Percentiles rank a stretch among this genome's conserved stretches.
These are phyloP conservation scores for Phialophora tarda DNA, from an alignment of 2,329 filamentous ascomycete species.

Conservation along the genomic window DNA sequence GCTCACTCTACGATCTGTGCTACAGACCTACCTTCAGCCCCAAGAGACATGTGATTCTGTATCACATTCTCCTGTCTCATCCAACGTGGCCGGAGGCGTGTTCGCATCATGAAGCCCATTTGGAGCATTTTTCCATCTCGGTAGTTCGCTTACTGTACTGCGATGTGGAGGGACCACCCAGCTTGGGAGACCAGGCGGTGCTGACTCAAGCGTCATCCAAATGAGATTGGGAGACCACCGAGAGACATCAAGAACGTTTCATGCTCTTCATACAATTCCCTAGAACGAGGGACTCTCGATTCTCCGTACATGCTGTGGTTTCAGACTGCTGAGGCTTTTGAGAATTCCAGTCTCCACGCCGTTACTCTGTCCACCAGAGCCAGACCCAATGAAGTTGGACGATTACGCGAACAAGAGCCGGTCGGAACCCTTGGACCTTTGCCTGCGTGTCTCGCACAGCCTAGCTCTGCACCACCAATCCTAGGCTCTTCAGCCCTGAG, in stretches of 20 bases:
- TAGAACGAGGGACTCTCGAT: no score
- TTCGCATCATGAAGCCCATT: background rate
- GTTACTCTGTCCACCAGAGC: background rate
- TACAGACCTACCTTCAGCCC: background rate
- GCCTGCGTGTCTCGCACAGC: conserved; percentile 16
- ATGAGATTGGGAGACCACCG: no score
- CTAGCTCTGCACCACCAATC: conserved; percentile 16
- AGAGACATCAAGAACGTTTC: background rate
- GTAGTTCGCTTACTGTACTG: background rate
- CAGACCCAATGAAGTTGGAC: conserved; percentile 3
- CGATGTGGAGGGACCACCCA: background rate
- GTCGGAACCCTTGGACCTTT: background rate
- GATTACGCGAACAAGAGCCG: conserved; percentile 15
- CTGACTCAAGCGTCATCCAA: background rate
- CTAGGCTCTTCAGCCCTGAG: conserved; percentile 7
- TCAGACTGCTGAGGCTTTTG: background rate
- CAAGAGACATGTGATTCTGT: background rate
- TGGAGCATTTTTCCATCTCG: background rate
- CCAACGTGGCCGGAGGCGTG: background rate
- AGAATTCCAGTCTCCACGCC: background rate
- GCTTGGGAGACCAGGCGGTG: background rate
- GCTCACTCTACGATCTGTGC: no score
- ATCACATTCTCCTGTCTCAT: background rate
- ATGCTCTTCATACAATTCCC: no score
- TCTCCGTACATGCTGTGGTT: no score